Percentiles rank a stretch among this genome's conserved stretches.
These are phyloP conservation scores for Dissophora globulifera DNA, from an alignment of 192 early-diverging fungal genomes.

Conservation along the genomic window DNA sequence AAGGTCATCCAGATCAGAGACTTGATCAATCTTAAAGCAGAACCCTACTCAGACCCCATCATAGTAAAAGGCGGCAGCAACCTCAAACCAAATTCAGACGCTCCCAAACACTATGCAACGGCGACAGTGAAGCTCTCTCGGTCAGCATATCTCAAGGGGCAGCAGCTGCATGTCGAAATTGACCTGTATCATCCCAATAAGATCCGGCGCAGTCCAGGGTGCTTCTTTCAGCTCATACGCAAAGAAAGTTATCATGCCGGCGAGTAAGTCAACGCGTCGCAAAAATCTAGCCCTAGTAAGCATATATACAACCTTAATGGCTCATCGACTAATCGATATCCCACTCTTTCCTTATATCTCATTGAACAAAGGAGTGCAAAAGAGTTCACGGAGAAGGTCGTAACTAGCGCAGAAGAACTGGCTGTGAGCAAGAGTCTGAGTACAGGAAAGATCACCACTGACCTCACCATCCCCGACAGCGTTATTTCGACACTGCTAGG, in stretches of 20 bases:
- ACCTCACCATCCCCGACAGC: conserved; percentile 21
- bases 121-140: conserved; percentile 5
- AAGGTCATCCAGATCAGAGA: conserved; percentile 13
- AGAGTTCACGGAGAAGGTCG: conserved; percentile 18
- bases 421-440: background rate
- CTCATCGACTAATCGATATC: no score
- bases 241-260: conserved; percentile 24
- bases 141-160: conserved; percentile 17
- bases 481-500: conserved; percentile 14
- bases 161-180: conserved; percentile 11
- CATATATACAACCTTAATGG: no score
- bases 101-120: conserved; percentile 6
- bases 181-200: conserved; percentile 26
- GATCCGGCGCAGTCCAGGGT: conserved; percentile 16
- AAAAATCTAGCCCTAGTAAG: no score
- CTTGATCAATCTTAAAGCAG: conserved; percentile 13
- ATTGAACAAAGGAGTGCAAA: no score
- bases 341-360: no score
- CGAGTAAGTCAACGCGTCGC: conserved; percentile 42
- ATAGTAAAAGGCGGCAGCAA: conserved; percentile 3
- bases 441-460: conserved; percentile 21
- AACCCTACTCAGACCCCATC: conserved; percentile 4
- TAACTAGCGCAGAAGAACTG: conserved; percentile 1
- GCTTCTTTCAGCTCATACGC: conserved; percentile 23
- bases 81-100: background rate